Base-by-base conservation (phyloP, 2,329 filamentous ascomycete genomes). In the Fusarium palustre region DNA sequence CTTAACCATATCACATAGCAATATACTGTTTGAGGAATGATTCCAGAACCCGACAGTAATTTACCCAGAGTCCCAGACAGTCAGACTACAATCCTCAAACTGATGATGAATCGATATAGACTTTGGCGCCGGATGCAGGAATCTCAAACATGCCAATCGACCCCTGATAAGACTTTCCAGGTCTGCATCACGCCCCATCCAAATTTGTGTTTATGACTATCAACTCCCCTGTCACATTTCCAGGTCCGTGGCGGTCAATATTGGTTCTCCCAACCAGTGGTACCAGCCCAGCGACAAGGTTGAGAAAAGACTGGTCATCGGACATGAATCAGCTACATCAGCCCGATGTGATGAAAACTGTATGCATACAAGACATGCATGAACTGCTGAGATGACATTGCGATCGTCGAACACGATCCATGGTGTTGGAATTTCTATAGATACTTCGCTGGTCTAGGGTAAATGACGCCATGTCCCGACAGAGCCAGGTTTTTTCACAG, bases 281-380 rank as follows among this genome's bases (percentile, higher is more conserved):
- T 1, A 11, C 3, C 4, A 9, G 12, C 1, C 18, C 16, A 12
- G 18, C 3, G 28, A 4, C 12, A 6, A 28, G 13, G 34, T 16
- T 7, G 4, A 39, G 13, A 41, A 10, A 33, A 39, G n/a, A 52
- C 48, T 28, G 3, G 24, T 52, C 9, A 52, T 52, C 34, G 48
- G 30, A 22, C 12, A 22, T 2, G 9, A 15, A 39, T 6, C 15
- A 20, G n/a, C 16, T 28, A 3, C 2, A 7, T 3, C 3, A n/a
- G 4, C 8, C 43, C n/a, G 28, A 46, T 15, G 7, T 4, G 5
- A 15, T 22, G 10, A 6, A 36, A 20, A 39, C 30, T 18, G 18
- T 18, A 16, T 52, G 48, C 48, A 52, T 41, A 30, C 22, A 10
- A 52, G 48, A 52, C 48, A 52, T 52, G n/a, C 48, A 52, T 41